phyloP scores from a whole-genome alignment of 2,329 filamentous ascomycete genomes.

The Botryotinia globosa region DNA sequence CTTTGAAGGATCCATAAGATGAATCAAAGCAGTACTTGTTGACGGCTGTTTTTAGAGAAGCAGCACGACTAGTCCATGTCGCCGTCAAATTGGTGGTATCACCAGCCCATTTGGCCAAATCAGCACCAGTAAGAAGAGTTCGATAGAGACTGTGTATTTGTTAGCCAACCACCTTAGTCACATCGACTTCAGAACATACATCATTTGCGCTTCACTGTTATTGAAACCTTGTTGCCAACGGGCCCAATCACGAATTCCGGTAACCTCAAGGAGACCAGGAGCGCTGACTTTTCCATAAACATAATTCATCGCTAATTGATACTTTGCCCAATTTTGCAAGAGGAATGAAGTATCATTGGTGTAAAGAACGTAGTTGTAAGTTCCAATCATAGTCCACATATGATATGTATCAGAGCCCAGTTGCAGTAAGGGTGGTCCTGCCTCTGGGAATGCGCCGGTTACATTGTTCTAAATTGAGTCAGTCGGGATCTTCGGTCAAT shows the following conservation, averaged over 20 bases:
- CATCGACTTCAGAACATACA: constrained; percentile 22
- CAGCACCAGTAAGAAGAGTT: constrained; percentile 48
- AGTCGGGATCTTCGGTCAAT: background rate
- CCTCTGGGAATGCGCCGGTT: constrained; percentile 33
- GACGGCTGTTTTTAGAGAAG: constrained; percentile 26
- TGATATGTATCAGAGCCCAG: constrained; percentile 52
- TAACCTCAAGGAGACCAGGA: constrained; percentile 36
- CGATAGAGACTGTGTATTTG: constrained; percentile 39
- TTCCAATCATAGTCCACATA: constrained; percentile 57
- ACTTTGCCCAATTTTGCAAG: constrained; percentile 47
- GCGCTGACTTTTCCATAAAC: constrained; percentile 45
- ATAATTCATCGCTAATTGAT: constrained; percentile 47
- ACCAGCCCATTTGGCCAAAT: constrained; percentile 44
- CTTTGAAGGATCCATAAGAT: constrained; percentile 32
- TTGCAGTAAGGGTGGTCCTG: constrained; percentile 31
- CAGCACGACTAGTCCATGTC: constrained; percentile 27
- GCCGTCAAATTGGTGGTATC: constrained; percentile 28
- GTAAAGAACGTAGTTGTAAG: constrained; percentile 57
- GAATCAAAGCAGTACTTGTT: constrained; percentile 30
- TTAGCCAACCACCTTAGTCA: background rate
- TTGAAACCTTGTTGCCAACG: constrained; percentile 33
- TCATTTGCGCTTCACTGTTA: constrained; percentile 34
- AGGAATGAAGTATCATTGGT: constrained; percentile 52
- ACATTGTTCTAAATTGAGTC: constrained; percentile 23
- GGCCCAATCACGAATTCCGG: constrained; percentile 34